A percentile compares a stretch with the other conserved stretches of the same genome.
phyloP scores from a whole-genome alignment of 805 yeast species.

The Starmera caribaea region DNA sequence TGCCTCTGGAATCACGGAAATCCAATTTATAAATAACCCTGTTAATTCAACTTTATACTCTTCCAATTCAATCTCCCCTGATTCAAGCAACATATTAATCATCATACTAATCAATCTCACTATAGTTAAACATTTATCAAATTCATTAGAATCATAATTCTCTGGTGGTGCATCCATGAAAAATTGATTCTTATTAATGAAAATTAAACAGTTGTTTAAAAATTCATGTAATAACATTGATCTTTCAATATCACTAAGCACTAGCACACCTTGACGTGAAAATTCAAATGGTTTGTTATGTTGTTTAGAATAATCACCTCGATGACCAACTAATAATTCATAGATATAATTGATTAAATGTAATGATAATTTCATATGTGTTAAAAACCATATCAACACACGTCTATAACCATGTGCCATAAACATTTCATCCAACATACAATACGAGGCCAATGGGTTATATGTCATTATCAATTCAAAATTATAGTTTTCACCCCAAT shows the following conservation, averaged over 20 bases:
- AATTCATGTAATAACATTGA: slow-evolving; percentile 66
- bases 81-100: slow-evolving; percentile 41
- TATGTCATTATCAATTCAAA: slow-evolving; percentile 43
- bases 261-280: slow-evolving; percentile 47
- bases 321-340: background rate
- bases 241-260: slow-evolving; percentile 47
- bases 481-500: slow-evolving; percentile 31
- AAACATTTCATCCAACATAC: slow-evolving; percentile 58
- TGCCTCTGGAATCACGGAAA: slow-evolving; percentile 55
- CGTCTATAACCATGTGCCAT: slow-evolving; percentile 61
- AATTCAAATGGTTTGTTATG: slow-evolving; percentile 23
- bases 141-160: slow-evolving; percentile 9
- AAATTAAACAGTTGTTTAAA: slow-evolving; percentile 43
- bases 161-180: slow-evolving; percentile 10
- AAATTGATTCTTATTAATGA: slow-evolving; percentile 26
- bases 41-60: slow-evolving; percentile 55
- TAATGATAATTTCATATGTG: slow-evolving; percentile 45
- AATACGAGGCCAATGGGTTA: slow-evolving; percentile 44
- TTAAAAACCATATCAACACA: slow-evolving; percentile 55
- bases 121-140: slow-evolving; percentile 24
- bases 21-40: slow-evolving; percentile 53
- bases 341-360: slow-evolving; percentile 1
- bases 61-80: slow-evolving; percentile 33
- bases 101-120: slow-evolving; percentile 53
- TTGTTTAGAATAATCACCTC: slow-evolving; percentile 4